Percentiles rank a stretch among this genome's conserved stretches.
Conservation (phyloP, 2,329 filamentous ascomycete genomes). For the Ceratocystis diversiconidia region DNA sequence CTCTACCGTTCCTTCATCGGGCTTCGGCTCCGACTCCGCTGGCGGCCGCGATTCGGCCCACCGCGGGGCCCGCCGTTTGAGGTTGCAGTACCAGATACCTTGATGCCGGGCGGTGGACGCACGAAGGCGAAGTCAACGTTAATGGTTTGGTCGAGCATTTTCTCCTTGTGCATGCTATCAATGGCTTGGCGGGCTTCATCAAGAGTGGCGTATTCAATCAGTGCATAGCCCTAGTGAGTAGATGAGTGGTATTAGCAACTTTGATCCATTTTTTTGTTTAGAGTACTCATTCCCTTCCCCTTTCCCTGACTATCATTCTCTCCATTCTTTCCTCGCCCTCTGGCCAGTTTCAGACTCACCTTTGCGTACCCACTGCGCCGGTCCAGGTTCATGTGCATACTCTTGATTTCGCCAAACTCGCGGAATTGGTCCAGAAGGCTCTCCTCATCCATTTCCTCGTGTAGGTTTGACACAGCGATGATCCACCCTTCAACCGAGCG, state of each 20-base stretch:
- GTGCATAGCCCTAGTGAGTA: slow-evolving; percentile 53
- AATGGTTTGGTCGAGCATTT: slow-evolving; percentile 69
- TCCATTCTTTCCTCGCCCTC: not conserved
- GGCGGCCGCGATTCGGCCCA: slow-evolving; percentile 23
- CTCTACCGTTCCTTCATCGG: slow-evolving; percentile 20
- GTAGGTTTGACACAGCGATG: slow-evolving; percentile 71
- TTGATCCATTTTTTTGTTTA: not conserved
- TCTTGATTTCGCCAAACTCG: slow-evolving; percentile 78
- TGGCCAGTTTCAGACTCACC: slow-evolving; percentile 31
- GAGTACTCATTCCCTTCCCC: not conserved
- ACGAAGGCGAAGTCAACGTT: slow-evolving; percentile 77
- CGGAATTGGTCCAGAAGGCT: slow-evolving; percentile 68
- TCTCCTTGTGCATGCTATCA: slow-evolving; percentile 60
- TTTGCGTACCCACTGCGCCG: slow-evolving; percentile 75
- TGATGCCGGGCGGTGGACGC: slow-evolving; percentile 54
- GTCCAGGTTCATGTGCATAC: slow-evolving; percentile 71
- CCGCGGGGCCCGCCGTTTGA: slow-evolving; percentile 27
- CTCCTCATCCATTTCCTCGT: slow-evolving; percentile 77
- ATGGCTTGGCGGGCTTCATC: slow-evolving; percentile 71
- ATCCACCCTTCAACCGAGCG: slow-evolving; percentile 86
- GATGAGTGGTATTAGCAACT: not conserved
- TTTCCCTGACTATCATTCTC: not conserved
- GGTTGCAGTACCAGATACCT: slow-evolving; percentile 10
- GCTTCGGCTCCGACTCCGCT: slow-evolving; percentile 36
- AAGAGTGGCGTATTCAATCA: slow-evolving; percentile 72